Conservation (phyloP, 805 yeast species). For the Zygosaccharomyces bisporus region DNA sequence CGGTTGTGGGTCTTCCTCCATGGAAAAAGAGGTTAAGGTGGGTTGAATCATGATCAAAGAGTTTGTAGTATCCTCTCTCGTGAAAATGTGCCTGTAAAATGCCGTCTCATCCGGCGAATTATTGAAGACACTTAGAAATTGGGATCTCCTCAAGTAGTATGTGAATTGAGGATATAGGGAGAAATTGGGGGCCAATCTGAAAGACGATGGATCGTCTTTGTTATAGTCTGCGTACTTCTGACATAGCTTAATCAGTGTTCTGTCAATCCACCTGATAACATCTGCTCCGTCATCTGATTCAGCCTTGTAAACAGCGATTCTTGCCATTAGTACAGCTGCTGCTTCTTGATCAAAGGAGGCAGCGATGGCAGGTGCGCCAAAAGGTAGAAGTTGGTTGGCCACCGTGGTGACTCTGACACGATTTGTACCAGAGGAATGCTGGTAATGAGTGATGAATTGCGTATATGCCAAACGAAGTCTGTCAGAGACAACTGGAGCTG, state of each 20-base stretch:
- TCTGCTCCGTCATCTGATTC: slow-evolving; percentile 88
- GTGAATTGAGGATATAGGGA: slow-evolving; percentile 92
- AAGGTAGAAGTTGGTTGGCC: slow-evolving; percentile 47
- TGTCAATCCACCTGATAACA: slow-evolving; percentile 90
- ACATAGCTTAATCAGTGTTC: slow-evolving; percentile 83
- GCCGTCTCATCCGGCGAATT: slow-evolving; percentile 99
- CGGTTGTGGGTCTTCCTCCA: slow-evolving; percentile 84
- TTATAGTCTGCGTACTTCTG: slow-evolving; percentile 91
- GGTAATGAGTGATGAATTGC: slow-evolving; percentile 89
- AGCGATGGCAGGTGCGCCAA: slow-evolving; percentile 52
- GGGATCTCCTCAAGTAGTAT: slow-evolving; percentile 93
- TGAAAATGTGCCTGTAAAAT: slow-evolving; percentile 86
- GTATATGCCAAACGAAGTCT: slow-evolving; percentile 45
- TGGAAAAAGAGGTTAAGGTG: slow-evolving; percentile 78
- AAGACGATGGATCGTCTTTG: slow-evolving; percentile 77
- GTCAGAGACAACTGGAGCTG: slow-evolving; percentile 20
- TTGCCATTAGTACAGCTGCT: slow-evolving; percentile 89
- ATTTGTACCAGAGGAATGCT: slow-evolving; percentile 90
- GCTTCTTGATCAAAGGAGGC: slow-evolving; percentile 96
- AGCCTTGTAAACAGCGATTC: slow-evolving; percentile 82
- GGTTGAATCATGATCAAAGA: slow-evolving; percentile 98
- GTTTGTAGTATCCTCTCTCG: slow-evolving; percentile 88
- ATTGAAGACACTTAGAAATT: slow-evolving; percentile 91
- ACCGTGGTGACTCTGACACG: slow-evolving; percentile 90
- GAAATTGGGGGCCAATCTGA: slow-evolving; percentile 79